Evolutionary conservation across 2,329 filamentous ascomycete genomes (phyloP), one percentile per base, ranked within the genome.

Genomic region (Ascochyta lentis): DNA sequence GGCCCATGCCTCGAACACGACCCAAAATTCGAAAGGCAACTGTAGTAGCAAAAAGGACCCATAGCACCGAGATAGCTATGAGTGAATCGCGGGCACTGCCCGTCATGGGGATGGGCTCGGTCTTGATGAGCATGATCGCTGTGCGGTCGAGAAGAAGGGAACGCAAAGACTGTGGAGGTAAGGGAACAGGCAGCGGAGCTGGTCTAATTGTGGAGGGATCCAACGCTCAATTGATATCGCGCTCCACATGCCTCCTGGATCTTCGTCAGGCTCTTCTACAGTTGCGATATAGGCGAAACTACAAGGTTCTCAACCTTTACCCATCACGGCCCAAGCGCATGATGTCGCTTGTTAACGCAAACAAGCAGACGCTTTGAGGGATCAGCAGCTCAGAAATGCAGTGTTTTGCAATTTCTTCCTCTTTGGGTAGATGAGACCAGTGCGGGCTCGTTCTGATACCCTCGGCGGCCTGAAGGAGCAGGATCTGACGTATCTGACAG

Each of bases 11-110:
- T 27, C 51, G 40, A 23, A 65, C 23, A 7, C 64, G 60, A 13
- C 64, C 64, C 10, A 47, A 19, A 15, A 64, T 34, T 8, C 64
- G 62, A 22, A 65, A 58, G 4, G 23, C 49, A 6, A 66, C 46
- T 24, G 54, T 56, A n/a, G 42, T 39, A 15, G 49, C 55, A 33
- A 63, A 60, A 16, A 66, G 9, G 5, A 64, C 33, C 64, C 64
- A 66, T 40, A 66, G 39, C 26, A 56, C 53, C 10, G 58, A 57
- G 35, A 64, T 62, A 2, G 62, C 64, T 55, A 65, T 64, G 33
- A 66, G 54, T 24, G 64, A 64, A 35, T 64, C 51, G 13, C 62
- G 56, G 9, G 60, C 59, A 50, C 58, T 60, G 37, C 43, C 39
- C 43, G 58, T 56, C 60, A 66, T 66, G 24, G 60, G 58, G 24